Evolutionary conservation across 495 filamentous ascomycete genomes (phyloP).

Genomic region (Tuber umbilicatum): DNA sequence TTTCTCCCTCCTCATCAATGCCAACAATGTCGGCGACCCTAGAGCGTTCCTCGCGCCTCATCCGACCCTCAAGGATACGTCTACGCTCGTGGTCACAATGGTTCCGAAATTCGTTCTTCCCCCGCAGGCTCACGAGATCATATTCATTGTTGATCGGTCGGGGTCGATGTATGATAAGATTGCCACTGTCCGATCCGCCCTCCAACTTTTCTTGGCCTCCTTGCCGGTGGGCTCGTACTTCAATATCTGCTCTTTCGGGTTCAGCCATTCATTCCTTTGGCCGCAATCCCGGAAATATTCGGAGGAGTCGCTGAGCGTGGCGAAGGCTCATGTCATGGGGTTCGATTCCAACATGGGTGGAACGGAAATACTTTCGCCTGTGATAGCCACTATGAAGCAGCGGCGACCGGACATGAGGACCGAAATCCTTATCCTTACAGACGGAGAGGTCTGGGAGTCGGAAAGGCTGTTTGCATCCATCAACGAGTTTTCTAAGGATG

Average conservation of each 20-base stretch:
- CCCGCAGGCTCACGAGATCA: slow-evolving; percentile 52
- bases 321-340: slow-evolving; percentile 47
- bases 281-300: slow-evolving; percentile 52
- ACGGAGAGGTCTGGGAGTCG: slow-evolving; percentile 63
- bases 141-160: slow-evolving; percentile 65
- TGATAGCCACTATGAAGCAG: slow-evolving; percentile 45
- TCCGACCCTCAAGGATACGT: slow-evolving; percentile 12
- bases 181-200: slow-evolving; percentile 51
- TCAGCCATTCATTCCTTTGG: slow-evolving; percentile 54
- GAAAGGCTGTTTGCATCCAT: slow-evolving; percentile 51
- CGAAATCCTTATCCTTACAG: slow-evolving; percentile 62
- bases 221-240: slow-evolving; percentile 61
- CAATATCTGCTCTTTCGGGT: slow-evolving; percentile 70
- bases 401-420: slow-evolving; percentile 46
- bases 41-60: slow-evolving; percentile 30
- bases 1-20: slow-evolving; percentile 51
- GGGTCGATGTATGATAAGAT: slow-evolving; percentile 61
- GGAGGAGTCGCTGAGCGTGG: slow-evolving; percentile 48
- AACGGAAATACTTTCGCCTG: slow-evolving; percentile 57
- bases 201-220: slow-evolving; percentile 62
- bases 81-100: slow-evolving; percentile 51
- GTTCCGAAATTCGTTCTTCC: slow-evolving; percentile 60
- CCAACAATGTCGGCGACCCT: slow-evolving; percentile 15
- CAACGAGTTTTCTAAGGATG: slow-evolving; percentile 43
- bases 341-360: slow-evolving; percentile 57